phyloP scores from a whole-genome alignment of 2,329 filamentous ascomycete genomes.

The Clarireedia sp. region DNA sequence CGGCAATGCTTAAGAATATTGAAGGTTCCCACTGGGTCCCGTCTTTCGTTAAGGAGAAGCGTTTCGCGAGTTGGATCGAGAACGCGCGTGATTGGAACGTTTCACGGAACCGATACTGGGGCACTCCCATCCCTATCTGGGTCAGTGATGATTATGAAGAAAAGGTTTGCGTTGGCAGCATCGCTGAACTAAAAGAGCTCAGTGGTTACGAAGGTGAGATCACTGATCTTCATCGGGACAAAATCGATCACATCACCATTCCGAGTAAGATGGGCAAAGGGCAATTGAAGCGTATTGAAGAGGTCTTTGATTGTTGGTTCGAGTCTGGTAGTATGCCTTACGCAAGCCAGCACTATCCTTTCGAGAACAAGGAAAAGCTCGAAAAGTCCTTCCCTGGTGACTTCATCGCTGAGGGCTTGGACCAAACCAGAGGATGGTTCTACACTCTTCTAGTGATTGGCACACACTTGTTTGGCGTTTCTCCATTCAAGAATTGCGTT shows the following conservation, averaged over 20 bases:
- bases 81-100: slow-evolving; percentile 95
- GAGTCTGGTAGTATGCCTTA: slow-evolving; percentile 96
- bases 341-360: slow-evolving; percentile 83
- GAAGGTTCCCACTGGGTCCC: slow-evolving; percentile 90
- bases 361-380: slow-evolving; percentile 78
- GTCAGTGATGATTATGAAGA: slow-evolving; percentile 84
- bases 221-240: slow-evolving; percentile 82
- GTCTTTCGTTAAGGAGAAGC: slow-evolving; percentile 79
- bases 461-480: slow-evolving; percentile 74
- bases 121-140: slow-evolving; percentile 87
- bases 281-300: slow-evolving; percentile 68
- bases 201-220: slow-evolving; percentile 82
- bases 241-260: slow-evolving; percentile 90
- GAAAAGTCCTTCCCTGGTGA: slow-evolving; percentile 79
- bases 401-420: slow-evolving; percentile 88
- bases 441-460: slow-evolving; percentile 86
- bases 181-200: slow-evolving; percentile 73
- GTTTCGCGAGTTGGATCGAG: slow-evolving; percentile 85
- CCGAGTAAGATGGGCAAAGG: slow-evolving; percentile 84
- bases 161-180: slow-evolving; percentile 75
- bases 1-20: slow-evolving; percentile 84
- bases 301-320: slow-evolving; percentile 97
- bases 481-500: slow-evolving; percentile 93
- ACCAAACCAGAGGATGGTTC: slow-evolving; percentile 96
- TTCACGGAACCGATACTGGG: slow-evolving; percentile 90